Evolutionary conservation across 106 monocot genomes (phyloP).

Genomic region (Amphibolis antarctica): DNA sequence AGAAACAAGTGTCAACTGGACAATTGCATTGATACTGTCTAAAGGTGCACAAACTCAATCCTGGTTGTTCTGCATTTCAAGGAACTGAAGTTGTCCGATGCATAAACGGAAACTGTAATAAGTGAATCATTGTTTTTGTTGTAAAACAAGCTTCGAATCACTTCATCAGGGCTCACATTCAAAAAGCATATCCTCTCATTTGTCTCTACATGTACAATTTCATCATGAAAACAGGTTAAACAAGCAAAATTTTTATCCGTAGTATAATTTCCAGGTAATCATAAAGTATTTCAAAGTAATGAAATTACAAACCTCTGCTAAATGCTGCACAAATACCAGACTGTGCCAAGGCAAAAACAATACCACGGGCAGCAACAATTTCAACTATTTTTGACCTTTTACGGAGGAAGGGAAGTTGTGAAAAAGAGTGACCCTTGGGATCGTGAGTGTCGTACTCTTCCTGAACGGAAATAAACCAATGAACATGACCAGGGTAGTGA

Average conservation of each 20-base stretch:
- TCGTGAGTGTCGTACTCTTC: constrained; percentile 76
- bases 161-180: constrained; percentile 81
- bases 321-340: constrained; percentile 79
- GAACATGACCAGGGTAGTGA: neutral
- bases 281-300: neutral
- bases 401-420: constrained; percentile 43
- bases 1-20: neutral
- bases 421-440: constrained; percentile 33
- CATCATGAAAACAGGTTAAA: neutral
- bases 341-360: constrained; percentile 70
- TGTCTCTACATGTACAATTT: constrained; percentile 32
- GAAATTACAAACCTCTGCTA: constrained; percentile 51
- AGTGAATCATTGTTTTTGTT: constrained; percentile 85
- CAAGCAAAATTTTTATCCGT: neutral
- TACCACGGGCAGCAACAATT: constrained; percentile 56
- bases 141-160: constrained; percentile 76
- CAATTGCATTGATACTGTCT: neutral
- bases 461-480: constrained; percentile 11
- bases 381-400: constrained; percentile 74
- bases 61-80: constrained; percentile 78
- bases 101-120: constrained; percentile 83
- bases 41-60: constrained; percentile 27
- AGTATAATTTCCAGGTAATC: neutral
- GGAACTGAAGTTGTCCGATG: constrained; percentile 73
- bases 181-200: constrained; percentile 74